These are phyloP conservation scores for Penicillium sp. DNA, from an alignment of 2,329 filamentous ascomycete genomes.

Conservation along the genomic window DNA sequence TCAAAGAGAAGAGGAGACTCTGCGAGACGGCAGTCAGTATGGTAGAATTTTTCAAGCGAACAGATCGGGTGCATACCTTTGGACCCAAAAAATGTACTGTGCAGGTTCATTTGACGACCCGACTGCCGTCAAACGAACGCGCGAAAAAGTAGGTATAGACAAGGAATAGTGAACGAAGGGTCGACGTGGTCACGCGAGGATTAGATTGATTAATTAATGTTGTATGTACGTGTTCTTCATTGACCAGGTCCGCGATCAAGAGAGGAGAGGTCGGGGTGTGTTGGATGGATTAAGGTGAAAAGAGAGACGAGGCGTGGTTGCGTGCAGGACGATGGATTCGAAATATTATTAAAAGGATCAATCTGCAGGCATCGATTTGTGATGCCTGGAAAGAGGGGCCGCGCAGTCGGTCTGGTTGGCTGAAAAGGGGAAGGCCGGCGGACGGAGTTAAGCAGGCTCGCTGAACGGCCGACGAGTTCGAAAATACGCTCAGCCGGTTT, in stretches of 20 bases:
- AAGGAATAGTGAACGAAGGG: neutral
- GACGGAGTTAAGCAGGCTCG: neutral
- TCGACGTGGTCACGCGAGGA: slow-evolving; percentile 8
- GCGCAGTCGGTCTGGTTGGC: neutral
- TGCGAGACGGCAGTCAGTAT: slow-evolving; percentile 22
- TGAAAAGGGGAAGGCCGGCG: neutral
- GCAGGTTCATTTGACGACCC: slow-evolving; percentile 99
- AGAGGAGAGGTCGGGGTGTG: neutral
- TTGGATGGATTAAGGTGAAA: neutral
- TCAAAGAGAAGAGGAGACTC: slow-evolving; percentile 59
- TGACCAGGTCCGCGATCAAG: neutral
- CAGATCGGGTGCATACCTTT: slow-evolving; percentile 52
- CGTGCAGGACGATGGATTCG: neutral
- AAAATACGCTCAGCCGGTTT: neutral
- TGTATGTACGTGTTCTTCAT: neutral
- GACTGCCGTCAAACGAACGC: slow-evolving; percentile 64
- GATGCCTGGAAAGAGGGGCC: neutral
- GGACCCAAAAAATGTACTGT: slow-evolving; percentile 59
- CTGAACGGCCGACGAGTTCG: too few relatives aligned
- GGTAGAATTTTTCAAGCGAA: slow-evolving; percentile 1
- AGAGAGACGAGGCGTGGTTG: neutral
- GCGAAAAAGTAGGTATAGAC: neutral
- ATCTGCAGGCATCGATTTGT: neutral
- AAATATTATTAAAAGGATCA: neutral
- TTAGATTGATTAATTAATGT: neutral